phyloP scores from a whole-genome alignment of 2,329 filamentous ascomycete genomes.

The Ciborinia camelliae region DNA sequence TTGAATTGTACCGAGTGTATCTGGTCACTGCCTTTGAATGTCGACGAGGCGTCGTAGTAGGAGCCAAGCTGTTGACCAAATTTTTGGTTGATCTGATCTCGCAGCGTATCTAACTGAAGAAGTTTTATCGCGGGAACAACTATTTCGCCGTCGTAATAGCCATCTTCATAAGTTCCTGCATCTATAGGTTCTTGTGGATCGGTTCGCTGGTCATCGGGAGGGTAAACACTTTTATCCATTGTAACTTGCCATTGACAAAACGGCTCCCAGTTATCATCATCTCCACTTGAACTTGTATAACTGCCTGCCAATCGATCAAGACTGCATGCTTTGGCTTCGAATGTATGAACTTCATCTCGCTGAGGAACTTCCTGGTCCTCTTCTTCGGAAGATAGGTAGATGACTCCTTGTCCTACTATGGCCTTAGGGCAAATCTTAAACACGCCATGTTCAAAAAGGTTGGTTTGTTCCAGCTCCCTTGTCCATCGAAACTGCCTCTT shows the following conservation, averaged over 20 bases:
- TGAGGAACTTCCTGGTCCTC: neutral
- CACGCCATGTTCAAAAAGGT: neutral
- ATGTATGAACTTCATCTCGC: neutral
- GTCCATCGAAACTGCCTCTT: conserved; percentile 1
- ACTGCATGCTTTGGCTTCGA: conserved; percentile 1
- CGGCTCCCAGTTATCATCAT: neutral
- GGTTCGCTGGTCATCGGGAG: neutral
- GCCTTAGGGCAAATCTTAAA: neutral
- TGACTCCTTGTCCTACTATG: neutral
- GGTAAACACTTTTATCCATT: neutral
- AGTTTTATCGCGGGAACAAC: neutral
- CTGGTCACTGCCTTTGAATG: neutral
- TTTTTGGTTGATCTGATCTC: neutral
- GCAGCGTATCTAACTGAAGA: neutral
- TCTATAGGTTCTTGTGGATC: neutral
- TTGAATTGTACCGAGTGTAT: neutral
- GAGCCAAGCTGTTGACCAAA: neutral
- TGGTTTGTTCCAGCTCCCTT: neutral
- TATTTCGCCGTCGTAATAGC: neutral
- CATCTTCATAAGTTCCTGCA: neutral
- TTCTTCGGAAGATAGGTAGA: neutral
- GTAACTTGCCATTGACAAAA: neutral
- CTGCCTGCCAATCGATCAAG: neutral
- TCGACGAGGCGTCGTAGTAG: neutral
- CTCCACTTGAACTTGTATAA: neutral